Base-by-base conservation (phyloP, 441 rosid genomes). In the Syzygium syzygioides region DNA sequence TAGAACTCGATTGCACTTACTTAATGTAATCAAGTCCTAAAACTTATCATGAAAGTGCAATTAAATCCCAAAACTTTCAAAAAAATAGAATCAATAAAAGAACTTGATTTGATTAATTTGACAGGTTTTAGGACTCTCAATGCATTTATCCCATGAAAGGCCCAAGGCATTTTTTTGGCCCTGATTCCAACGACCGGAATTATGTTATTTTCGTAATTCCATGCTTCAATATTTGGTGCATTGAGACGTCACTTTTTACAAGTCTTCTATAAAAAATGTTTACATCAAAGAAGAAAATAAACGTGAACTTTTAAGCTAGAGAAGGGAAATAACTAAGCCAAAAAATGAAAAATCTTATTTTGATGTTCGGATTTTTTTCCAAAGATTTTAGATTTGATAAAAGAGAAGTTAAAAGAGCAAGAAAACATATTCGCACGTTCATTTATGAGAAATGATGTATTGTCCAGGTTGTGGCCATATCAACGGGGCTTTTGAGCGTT, bases 401-500 rank as follows among this genome's bases (percentile, higher is more conserved):
- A 62, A 8, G 19, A 1, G 9, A n/a, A 62, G 68, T 28, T 62
- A 62, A 62, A 15, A 60, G 32, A 30, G n/a, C 18, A 8, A n/a
- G 32, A 5, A 14, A 54, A 54, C 17, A 14, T 14, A 54, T 54
- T 14, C 55, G 17, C 12, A 11, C 23, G 25, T 15, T 55, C 59
- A 55, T 55, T 9, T 7, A 6, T 55, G 26, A 55, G 59, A 55
- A 48, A 62, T 59, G 53, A 20, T 14, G 57, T 17, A 12, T 55
- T 79, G 20, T 60, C 66, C 93, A 96, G 98, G 91, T 96, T 71
- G 92, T 95, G 23, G 98, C 98, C 25, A 89, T 97, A 13, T 88
- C 97, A 6, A 98, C 96, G 28, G 98, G 99, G 45, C 20, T 97
- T 12, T 97, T 89, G 37, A 96, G 99, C 89, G 93, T 96, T 45